phyloP scores from a whole-genome alignment of 352 stramenopile genomes.

The Phytophthora megakarya region DNA sequence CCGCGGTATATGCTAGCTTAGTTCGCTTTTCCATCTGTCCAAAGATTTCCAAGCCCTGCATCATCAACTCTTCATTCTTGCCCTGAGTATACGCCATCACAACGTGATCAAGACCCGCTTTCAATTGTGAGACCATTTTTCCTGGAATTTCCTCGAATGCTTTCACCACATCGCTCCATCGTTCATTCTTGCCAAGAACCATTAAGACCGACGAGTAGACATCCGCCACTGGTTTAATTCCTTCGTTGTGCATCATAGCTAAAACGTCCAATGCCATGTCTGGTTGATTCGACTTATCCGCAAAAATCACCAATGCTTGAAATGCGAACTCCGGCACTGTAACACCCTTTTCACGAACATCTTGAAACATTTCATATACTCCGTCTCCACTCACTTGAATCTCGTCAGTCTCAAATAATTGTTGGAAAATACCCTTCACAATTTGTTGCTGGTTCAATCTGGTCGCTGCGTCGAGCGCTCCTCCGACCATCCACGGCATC shows the following conservation, averaged over 20 bases:
- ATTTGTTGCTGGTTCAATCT: neutral
- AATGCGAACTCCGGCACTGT: constrained; percentile 65
- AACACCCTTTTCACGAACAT: constrained; percentile 46
- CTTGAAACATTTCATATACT: constrained; percentile 45
- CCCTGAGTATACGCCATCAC: constrained; percentile 65
- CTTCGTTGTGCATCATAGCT: constrained; percentile 27
- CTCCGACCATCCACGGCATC: constrained; percentile 1
- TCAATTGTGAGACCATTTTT: constrained; percentile 33
- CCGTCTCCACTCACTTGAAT: neutral
- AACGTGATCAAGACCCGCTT: constrained; percentile 37
- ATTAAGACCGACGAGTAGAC: constrained; percentile 70
- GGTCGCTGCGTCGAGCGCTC: constrained; percentile 10
- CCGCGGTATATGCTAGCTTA: constrained; percentile 49
- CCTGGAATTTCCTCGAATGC: constrained; percentile 57
- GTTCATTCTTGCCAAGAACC: constrained; percentile 58
- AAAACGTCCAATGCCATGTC: constrained; percentile 57
- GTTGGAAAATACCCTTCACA: constrained; percentile 7
- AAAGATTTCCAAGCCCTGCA: constrained; percentile 50
- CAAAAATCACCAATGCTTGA: constrained; percentile 57
- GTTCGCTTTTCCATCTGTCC: constrained; percentile 44
- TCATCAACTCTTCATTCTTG: constrained; percentile 26
- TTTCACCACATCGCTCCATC: constrained; percentile 49
- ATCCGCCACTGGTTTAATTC: constrained; percentile 15
- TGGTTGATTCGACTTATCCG: constrained; percentile 49
- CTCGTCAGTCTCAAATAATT: neutral